Evolutionary conservation across 164 flowering plant species (phyloP).

Genomic region (Hamamelis virginiana): DNA sequence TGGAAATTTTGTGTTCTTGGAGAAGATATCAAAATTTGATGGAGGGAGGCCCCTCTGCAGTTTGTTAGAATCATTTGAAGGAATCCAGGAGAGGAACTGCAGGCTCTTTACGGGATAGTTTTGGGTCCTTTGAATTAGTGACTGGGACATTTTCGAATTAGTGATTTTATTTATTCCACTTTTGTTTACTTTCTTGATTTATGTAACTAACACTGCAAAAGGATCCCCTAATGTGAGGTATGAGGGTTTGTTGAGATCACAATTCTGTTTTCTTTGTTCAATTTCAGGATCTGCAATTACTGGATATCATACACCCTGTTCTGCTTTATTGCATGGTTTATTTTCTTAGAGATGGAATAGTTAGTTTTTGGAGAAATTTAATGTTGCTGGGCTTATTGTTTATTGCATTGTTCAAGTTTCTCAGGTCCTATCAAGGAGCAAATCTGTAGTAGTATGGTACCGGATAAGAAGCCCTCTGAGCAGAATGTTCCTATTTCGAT

Average conservation of each 20-base stretch:
- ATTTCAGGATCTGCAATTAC: background rate
- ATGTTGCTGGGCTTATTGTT: slow-evolving; percentile 43
- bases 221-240: no score
- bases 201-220: no score
- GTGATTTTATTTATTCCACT: no score
- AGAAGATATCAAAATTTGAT: background rate
- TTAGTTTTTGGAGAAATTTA: slow-evolving; percentile 4
- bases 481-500: slow-evolving; percentile 27
- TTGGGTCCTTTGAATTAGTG: no score
- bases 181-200: no score
- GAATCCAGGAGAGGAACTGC: no score
- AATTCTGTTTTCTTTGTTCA: no score
- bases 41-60: background rate
- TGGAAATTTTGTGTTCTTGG: background rate
- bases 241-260: no score
- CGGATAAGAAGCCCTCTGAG: slow-evolving; percentile 39
- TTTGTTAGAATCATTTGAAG: no score
- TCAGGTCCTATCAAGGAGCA: slow-evolving; percentile 81
- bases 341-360: background rate
- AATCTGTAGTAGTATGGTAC: slow-evolving; percentile 24
- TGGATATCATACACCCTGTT: background rate
- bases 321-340: no score
- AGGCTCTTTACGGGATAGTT: no score
- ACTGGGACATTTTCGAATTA: no score
- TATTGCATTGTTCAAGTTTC: slow-evolving; percentile 69